Conservation (phyloP, 768 basidiomycete species). For the Calocybe indica region DNA sequence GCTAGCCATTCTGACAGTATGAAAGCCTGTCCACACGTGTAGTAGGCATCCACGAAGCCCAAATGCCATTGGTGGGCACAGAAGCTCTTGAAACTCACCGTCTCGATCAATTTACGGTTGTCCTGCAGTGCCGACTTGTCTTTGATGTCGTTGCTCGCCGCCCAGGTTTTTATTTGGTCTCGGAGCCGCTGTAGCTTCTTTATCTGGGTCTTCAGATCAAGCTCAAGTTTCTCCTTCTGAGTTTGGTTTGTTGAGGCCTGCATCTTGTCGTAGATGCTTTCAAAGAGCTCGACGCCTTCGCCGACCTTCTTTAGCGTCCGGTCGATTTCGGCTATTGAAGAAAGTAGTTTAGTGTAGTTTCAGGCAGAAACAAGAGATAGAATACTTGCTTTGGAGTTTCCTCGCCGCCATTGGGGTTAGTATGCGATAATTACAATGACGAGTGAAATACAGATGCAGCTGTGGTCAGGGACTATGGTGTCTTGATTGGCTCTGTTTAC, state of each 20-base stretch:
- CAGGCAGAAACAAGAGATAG: neutral
- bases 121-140: slow-evolving; percentile 92
- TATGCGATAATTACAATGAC: neutral
- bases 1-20: neutral
- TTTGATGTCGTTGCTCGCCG: slow-evolving; percentile 96
- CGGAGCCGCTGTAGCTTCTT: slow-evolving; percentile 98
- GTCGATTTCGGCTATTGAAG: slow-evolving; percentile 87
- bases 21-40: slow-evolving; percentile 10
- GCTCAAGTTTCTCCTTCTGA: slow-evolving; percentile 48
- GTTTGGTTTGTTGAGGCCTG: slow-evolving; percentile 87
- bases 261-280: slow-evolving; percentile 98
- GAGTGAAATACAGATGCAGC: slow-evolving; percentile 6
- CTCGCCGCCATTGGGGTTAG: slow-evolving; percentile 71
- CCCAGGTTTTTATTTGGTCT: slow-evolving; percentile 99
- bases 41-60: slow-evolving; percentile 6
- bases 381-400: slow-evolving; percentile 74
- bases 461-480: neutral
- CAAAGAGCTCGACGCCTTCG: slow-evolving; percentile 93
- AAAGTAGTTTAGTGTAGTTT: slow-evolving; percentile 1
- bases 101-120: slow-evolving; percentile 94
- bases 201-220: slow-evolving; percentile 77
- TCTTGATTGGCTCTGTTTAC: slow-evolving; percentile 20
- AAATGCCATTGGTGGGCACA: slow-evolving; percentile 8
- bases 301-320: slow-evolving; percentile 95
- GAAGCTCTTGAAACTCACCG: slow-evolving; percentile 50